Conservation (phyloP, 176 grass and related monocot species). For the Oropetium thomaeum region DNA sequence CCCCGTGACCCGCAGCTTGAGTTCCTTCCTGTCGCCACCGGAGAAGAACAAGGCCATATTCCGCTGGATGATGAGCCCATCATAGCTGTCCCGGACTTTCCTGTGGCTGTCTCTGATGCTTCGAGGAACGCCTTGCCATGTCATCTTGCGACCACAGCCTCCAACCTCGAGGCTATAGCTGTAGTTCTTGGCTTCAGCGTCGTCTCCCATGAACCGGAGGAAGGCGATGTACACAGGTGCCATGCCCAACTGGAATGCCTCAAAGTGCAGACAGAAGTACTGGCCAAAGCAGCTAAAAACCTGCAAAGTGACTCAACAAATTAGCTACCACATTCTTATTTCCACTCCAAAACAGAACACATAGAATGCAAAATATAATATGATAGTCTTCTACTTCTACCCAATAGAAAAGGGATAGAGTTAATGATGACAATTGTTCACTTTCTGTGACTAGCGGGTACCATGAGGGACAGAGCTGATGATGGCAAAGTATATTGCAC, state of each 20-base stretch:
- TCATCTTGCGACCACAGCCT: constrained; percentile 82
- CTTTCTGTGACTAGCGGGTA: neutral
- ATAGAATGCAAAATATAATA: neutral
- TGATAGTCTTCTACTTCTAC: neutral
- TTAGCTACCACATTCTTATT: neutral
- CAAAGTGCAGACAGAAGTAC: constrained; percentile 93
- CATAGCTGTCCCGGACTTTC: constrained; percentile 90
- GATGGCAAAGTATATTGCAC: neutral
- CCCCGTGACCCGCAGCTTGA: constrained; percentile 87
- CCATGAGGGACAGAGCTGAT: neutral
- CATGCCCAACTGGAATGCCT: constrained; percentile 86
- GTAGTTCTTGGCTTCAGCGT: constrained; percentile 83
- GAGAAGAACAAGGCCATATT: constrained; percentile 98
- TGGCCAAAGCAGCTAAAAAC: constrained; percentile 98
- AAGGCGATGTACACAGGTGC: constrained; percentile 93
- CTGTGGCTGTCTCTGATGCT: constrained; percentile 94
- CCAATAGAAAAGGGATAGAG: neutral
- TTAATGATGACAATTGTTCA: neutral
- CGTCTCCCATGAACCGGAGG: constrained; percentile 91
- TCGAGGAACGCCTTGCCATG: constrained; percentile 91
- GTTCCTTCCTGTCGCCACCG: constrained; percentile 80
- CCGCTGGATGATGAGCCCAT: constrained; percentile 93
- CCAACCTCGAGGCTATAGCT: constrained; percentile 96
- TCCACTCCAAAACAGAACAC: neutral
- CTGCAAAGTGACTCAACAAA: constrained; percentile 32